A percentile compares a stretch with the other conserved stretches of the same genome.
Evolutionary conservation across 352 stramenopile genomes (phyloP).

Genomic region (Globisporangium nagaii): DNA sequence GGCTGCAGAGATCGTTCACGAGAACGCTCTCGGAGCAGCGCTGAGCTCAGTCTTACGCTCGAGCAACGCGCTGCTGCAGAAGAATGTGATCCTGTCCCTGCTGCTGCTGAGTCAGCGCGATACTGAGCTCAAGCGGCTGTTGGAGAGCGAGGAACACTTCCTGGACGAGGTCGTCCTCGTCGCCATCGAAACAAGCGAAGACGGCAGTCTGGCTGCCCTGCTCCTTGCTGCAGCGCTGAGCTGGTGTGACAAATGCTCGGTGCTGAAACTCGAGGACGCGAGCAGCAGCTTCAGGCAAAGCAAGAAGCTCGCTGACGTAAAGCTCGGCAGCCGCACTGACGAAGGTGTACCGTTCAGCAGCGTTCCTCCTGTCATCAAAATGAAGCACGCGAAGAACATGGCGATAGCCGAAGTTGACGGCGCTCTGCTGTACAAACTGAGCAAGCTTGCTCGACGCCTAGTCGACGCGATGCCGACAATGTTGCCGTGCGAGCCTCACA

Average conservation of each 20-base stretch:
- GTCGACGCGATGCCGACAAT: not conserved
- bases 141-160: slow-evolving; percentile 1
- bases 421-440: not conserved
- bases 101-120: not conserved
- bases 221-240: slow-evolving; percentile 4
- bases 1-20: not conserved
- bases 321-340: not conserved
- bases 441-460: not conserved
- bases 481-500: not conserved
- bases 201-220: slow-evolving; percentile 1
- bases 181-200: slow-evolving; percentile 3
- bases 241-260: slow-evolving; percentile 7
- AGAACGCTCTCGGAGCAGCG: not conserved
- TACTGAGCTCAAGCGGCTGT: not conserved
- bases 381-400: not conserved
- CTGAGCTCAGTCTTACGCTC: slow-evolving; percentile 4
- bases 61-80: slow-evolving; percentile 12
- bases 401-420: not conserved
- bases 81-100: slow-evolving; percentile 9
- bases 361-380: not conserved
- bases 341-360: not conserved
- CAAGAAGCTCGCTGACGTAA: not conserved
- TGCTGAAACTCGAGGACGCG: slow-evolving; percentile 4
- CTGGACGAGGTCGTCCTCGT: slow-evolving; percentile 1
- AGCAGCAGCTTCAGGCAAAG: slow-evolving; percentile 2